These are phyloP conservation scores for Scheffersomyces coipomensis DNA, from an alignment of 805 yeast genomes.

Conservation along the genomic window DNA sequence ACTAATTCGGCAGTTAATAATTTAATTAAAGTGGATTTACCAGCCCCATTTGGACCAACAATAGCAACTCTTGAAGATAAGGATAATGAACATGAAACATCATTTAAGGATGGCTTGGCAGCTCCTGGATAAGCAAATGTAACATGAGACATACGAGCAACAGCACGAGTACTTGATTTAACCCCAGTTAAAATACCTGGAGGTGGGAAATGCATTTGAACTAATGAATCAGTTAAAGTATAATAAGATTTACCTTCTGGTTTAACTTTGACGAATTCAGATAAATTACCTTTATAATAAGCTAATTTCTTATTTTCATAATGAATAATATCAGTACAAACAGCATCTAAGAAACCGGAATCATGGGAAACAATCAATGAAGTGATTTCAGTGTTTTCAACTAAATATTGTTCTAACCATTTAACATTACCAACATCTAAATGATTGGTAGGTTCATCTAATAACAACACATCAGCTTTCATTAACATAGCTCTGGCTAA, in stretches of 20 bases:
- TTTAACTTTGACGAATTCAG: slow-evolving; percentile 84
- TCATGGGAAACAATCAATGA: slow-evolving; percentile 97
- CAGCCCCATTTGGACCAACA: slow-evolving; percentile 98
- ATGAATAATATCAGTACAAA: slow-evolving; percentile 95
- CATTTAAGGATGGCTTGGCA: slow-evolving; percentile 69
- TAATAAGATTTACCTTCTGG: slow-evolving; percentile 97
- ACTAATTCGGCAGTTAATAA: slow-evolving; percentile 88
- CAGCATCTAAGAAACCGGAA: slow-evolving; percentile 92
- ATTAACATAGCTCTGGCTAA: slow-evolving; percentile 98
- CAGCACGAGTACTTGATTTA: slow-evolving; percentile 90
- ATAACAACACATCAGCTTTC: slow-evolving; percentile 90
- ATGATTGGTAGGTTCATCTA: slow-evolving; percentile 99
- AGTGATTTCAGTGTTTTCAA: slow-evolving; percentile 81
- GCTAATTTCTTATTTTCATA: slow-evolving; percentile 93
- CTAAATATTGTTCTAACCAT: slow-evolving; percentile 89
- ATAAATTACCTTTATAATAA: slow-evolving; percentile 93
- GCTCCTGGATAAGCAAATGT: slow-evolving; percentile 91
- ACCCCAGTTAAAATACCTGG: slow-evolving; percentile 98
- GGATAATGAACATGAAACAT: slow-evolving; percentile 88
- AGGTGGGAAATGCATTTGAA: slow-evolving; percentile 97
- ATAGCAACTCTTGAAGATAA: slow-evolving; percentile 96
- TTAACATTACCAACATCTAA: slow-evolving; percentile 90
- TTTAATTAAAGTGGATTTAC: slow-evolving; percentile 94
- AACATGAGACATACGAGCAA: slow-evolving; percentile 82
- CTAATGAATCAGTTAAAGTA: slow-evolving; percentile 87